phyloP scores from a whole-genome alignment of 495 filamentous ascomycete genomes.

The Xanthoparmelia taractica region DNA sequence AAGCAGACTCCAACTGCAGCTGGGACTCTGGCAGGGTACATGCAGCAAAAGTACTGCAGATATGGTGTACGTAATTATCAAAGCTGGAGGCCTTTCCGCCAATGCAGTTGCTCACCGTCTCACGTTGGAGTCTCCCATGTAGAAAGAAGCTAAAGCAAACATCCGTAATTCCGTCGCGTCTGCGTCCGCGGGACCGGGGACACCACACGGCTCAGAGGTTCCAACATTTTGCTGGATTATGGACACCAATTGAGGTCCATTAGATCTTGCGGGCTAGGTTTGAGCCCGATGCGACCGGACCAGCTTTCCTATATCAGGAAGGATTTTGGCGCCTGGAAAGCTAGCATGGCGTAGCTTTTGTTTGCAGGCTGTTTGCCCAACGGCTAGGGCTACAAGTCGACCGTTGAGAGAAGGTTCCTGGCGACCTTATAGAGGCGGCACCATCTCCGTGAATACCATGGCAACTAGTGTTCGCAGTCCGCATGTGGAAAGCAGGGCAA shows the following conservation, averaged over 20 bases:
- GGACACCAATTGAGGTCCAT: not conserved
- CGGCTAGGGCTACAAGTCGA: not conserved
- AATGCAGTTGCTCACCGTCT: not conserved
- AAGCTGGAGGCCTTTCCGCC: not conserved
- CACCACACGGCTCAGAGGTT: not conserved
- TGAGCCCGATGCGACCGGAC: conserved; percentile 15
- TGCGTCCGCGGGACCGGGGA: conserved; percentile 8
- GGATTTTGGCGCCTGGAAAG: not conserved
- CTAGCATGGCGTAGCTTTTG: not conserved
- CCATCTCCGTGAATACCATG: not conserved
- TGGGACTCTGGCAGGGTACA: not conserved
- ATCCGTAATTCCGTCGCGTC: conserved; percentile 13
- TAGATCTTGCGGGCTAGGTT: not conserved
- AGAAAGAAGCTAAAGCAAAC: not conserved
- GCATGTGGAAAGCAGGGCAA: not conserved
- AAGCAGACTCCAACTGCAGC: not conserved
- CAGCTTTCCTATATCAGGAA: not conserved
- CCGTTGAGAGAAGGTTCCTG: not conserved
- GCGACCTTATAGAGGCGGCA: not conserved
- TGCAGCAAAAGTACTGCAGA: not conserved
- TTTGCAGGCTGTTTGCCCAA: not conserved
- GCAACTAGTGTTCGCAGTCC: not conserved
- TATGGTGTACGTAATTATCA: not conserved
- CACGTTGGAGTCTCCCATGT: not conserved
- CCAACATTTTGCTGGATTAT: not conserved